Evolutionary conservation across 129 eudicot species (phyloP), one percentile per base, ranked within the genome.

Genomic region (Artemisia argyi): DNA sequence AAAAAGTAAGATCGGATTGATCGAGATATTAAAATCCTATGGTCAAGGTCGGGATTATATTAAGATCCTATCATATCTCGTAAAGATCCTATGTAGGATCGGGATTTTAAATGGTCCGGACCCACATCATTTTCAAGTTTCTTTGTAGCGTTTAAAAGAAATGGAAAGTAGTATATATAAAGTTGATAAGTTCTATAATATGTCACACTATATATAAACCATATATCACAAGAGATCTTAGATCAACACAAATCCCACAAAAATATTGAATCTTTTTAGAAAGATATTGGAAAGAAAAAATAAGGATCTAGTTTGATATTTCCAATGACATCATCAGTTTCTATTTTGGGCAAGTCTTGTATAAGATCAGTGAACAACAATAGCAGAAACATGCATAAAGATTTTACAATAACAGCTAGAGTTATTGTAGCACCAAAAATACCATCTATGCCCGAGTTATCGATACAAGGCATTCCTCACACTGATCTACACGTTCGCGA

Each of bases 401-500:
- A 72, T 17, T 52, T 46, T 68, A 78, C 54, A 47, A 62, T 61
- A 30, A 59, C 66, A 58, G 69, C 80, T 18, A 68, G 78, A 35
- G 81, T 85, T 63, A 85, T 85, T 68, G 87, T 85, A 71, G 70
- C 80, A 59, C 88, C 89, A 13, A 87, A 77, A 30, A 76, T 76
- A 69, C 77, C 78, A 57, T 22, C 10, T 3, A 72, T 61, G 7
- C 82, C 87, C 0, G 82, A 87, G 10, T 60, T 90, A 30, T 87
- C 91, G 1, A 61, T 87, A 28, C 70, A 81, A 65, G 85, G 88
- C 63, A 78, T 86, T 63, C 73, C 88, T 67, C 82, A 69, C 47
- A 85, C 79, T 30, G 89, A 85, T 83, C 76, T 81, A 35, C 75
- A 73, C 6, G 81, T 87, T 1, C 79, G 65, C 9, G 94, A 90